Evolutionary conservation across 805 yeast genomes (phyloP).

Genomic region (Candida tallmaniae): DNA sequence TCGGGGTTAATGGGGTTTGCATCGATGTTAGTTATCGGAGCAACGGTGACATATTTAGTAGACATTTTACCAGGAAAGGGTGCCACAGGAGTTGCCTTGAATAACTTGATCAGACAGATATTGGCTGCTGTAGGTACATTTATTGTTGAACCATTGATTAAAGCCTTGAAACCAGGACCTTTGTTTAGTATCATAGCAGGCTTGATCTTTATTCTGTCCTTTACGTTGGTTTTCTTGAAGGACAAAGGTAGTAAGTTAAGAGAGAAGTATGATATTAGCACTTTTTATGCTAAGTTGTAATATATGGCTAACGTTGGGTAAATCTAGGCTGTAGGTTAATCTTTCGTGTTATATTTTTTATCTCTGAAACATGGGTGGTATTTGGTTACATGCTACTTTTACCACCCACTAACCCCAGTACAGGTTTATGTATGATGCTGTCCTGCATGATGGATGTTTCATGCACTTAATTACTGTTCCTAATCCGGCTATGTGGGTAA

Average conservation of each 20-base stretch:
- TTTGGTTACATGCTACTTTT: too few species aligned
- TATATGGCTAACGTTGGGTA: too few species aligned
- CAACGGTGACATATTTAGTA: constrained; percentile 74
- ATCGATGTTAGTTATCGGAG: constrained; percentile 78
- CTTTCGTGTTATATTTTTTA: too few species aligned
- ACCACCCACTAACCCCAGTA: too few species aligned
- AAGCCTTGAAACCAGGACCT: constrained; percentile 68
- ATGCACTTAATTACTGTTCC: too few species aligned
- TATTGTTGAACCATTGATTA: constrained; percentile 63
- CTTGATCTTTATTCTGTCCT: constrained; percentile 41
- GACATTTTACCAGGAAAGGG: constrained; percentile 86
- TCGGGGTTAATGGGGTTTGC: constrained; percentile 80
- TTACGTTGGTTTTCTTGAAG: constrained; percentile 45
- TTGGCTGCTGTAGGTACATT: constrained; percentile 77
- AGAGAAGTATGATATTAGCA: constrained; percentile 55
- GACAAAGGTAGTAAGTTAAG: constrained; percentile 58
- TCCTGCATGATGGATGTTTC: too few species aligned
- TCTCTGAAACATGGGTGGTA: too few species aligned
- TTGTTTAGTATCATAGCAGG: constrained; percentile 65
- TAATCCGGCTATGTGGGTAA: too few species aligned
- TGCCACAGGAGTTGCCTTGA: constrained; percentile 83
- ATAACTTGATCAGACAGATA: constrained; percentile 67
- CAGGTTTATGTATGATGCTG: too few species aligned
- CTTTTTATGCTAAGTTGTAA: constrained; percentile 50
- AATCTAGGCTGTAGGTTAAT: too few species aligned